These are phyloP conservation scores for Gossypium australe DNA, from an alignment of 345 rosid genomes.

Conservation along the genomic window DNA sequence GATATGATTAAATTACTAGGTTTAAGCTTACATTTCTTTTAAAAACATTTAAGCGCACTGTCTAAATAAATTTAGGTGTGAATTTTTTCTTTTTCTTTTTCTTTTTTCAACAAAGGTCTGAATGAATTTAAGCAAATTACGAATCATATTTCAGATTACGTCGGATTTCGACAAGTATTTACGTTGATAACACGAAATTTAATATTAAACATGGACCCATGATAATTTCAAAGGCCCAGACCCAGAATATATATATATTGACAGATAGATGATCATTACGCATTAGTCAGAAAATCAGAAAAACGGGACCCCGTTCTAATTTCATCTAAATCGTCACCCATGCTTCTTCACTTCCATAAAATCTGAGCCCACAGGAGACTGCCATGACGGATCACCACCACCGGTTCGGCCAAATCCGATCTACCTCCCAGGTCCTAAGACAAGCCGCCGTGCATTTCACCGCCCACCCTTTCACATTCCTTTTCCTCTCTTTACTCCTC, in stretches of 20 bases:
- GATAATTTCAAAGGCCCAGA: not conserved
- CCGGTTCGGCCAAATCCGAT: slow-evolving; percentile 43
- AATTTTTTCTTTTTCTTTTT: too few relatives aligned
- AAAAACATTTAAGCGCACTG: too few relatives aligned
- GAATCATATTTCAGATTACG: too few relatives aligned
- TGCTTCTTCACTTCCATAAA: slow-evolving; percentile 5
- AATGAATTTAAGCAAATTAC: too few relatives aligned
- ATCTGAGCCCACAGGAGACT: slow-evolving; percentile 10
- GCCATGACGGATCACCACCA: slow-evolving; percentile 67
- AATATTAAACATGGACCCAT: not conserved
- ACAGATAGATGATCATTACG: too few relatives aligned
- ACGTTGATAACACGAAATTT: too few relatives aligned
- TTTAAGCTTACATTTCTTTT: too few relatives aligned
- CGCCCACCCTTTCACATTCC: slow-evolving; percentile 47
- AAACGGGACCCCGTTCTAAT: not conserved
- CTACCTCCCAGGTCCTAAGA: slow-evolving; percentile 53
- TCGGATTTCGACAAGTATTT: too few relatives aligned
- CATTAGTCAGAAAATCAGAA: not conserved
- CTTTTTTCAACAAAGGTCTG: too few relatives aligned
- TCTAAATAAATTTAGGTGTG: too few relatives aligned
- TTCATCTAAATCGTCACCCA: not conserved
- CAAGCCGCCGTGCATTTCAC: slow-evolving; percentile 42
- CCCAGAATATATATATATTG: not conserved
- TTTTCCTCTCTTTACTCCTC: slow-evolving; percentile 69
- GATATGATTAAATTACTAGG: too few relatives aligned